Base-by-base conservation (phyloP, 2,329 filamentous ascomycete species). In the Cryoendolithus antarcticus region DNA sequence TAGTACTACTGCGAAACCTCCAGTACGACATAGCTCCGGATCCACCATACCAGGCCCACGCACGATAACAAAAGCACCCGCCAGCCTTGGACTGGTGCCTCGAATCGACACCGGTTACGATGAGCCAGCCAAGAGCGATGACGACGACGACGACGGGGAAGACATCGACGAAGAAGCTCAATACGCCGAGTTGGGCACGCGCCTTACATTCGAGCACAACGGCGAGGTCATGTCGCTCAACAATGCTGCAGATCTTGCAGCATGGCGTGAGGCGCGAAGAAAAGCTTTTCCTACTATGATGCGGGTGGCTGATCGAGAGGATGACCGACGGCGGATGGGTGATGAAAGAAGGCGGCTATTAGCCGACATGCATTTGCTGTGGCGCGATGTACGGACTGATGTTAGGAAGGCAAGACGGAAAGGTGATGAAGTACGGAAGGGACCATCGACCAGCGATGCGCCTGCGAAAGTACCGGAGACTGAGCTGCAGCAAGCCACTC, bases 201-300 rank as follows among this genome's bases (percentile, higher is more conserved):
- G 53, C 12, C 45, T 59, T 13, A 50, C 45, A 28, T 70, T 80
- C 45, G 70, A 73, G 40, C 74, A 75, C 49, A 66, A 69, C 47
- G 72, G 72, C n/a, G 58, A 67, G 50, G 66, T 71, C 33, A 56
- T 71, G 3, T 69, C 64, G 0, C 56, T 80, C 15, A 65, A 67
- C 39, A 69, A 67, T 5, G 57, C 70, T 10, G 74, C 74, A 42
- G 86, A 95, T 54, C 70, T 95, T 40, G 72, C 76, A 15, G 74
- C 76, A 5, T 96, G 86, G 77, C 75, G 93, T 46, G 77, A 77
- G 36, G 86, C 94, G 59, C 77, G 89, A 43, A 81, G 72, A 55
- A 80, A 76, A 48, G 79, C 80, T 37, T 96, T 75, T 57, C 89
- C 89, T 2, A 95, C 88, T 2, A 75, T 76, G 57, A 75, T 75